A percentile compares a stretch with the other conserved stretches of the same genome.
phyloP scores from a whole-genome alignment of 257 asterid species.

The Handroanthus guayacan region DNA sequence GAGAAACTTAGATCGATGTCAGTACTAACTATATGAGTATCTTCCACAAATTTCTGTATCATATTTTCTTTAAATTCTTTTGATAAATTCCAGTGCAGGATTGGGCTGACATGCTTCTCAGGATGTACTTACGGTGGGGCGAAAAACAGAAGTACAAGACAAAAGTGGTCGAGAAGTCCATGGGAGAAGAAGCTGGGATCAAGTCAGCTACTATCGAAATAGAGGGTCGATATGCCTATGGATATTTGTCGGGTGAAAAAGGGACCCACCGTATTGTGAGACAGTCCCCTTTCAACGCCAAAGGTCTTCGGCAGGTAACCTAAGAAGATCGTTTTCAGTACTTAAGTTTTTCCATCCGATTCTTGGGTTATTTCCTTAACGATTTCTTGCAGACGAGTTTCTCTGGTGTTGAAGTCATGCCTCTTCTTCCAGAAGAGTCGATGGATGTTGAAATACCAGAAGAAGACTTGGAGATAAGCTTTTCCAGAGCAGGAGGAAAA shows the following conservation, averaged over 20 bases:
- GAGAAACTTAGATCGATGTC: slow-evolving; percentile 1
- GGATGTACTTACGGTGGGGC: slow-evolving; percentile 97
- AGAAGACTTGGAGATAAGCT: slow-evolving; percentile 86
- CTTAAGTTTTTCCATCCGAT: not conserved
- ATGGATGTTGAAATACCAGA: slow-evolving; percentile 86
- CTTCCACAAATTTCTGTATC: slow-evolving; percentile 4
- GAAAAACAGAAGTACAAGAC: slow-evolving; percentile 89
- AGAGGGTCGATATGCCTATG: slow-evolving; percentile 91
- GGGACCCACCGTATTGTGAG: slow-evolving; percentile 96
- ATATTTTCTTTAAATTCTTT: slow-evolving; percentile 49
- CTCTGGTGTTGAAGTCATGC: slow-evolving; percentile 97
- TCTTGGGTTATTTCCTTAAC: slow-evolving; percentile 1
- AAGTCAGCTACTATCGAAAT: slow-evolving; percentile 90
- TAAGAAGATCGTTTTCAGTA: not conserved
- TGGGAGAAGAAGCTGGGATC: slow-evolving; percentile 98
- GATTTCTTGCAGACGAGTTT: slow-evolving; percentile 80
- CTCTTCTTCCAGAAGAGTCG: slow-evolving; percentile 93
- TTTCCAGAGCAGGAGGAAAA: slow-evolving; percentile 92
- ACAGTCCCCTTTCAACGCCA: slow-evolving; percentile 95
- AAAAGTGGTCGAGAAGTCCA: slow-evolving; percentile 87
- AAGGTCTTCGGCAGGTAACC: slow-evolving; percentile 95
- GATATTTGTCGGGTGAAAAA: slow-evolving; percentile 94
- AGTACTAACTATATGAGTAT: not conserved
- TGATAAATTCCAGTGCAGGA: slow-evolving; percentile 96
- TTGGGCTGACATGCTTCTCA: slow-evolving; percentile 99